Percentiles rank a stretch among this genome's conserved stretches.
Evolutionary conservation across 164 flowering plant genomes (phyloP).

Genomic region (Aristolochia californica): DNA sequence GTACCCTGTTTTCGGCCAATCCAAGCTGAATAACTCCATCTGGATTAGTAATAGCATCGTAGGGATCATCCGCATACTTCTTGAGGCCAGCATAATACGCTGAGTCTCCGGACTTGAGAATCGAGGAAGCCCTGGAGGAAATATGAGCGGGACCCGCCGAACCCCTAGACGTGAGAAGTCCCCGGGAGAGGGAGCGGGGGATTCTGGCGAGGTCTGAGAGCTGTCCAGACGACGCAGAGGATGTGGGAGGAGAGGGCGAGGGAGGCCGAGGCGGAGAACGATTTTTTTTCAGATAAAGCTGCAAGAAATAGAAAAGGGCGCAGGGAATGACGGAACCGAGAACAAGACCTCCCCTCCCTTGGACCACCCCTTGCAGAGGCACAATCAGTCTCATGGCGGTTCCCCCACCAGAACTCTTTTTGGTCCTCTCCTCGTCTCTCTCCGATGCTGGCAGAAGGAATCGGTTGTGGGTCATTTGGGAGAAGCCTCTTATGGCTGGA

Average conservation of each 20-base stretch:
- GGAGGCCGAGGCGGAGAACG: conserved; percentile 41
- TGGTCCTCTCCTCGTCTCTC: neutral
- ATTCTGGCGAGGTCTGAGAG: conserved; percentile 29
- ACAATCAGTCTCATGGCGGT: conserved; percentile 89
- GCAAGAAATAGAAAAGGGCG: conserved; percentile 86
- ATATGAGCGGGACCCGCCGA: conserved; percentile 39
- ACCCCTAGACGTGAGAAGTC: conserved; percentile 43
- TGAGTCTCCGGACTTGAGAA: conserved; percentile 34
- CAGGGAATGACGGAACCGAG: conserved; percentile 84
- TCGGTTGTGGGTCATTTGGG: conserved; percentile 30
- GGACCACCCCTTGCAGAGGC: conserved; percentile 87
- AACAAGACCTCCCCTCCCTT: conserved; percentile 79
- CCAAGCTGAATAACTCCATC: conserved; percentile 83
- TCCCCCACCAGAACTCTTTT: conserved; percentile 16
- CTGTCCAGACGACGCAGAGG: conserved; percentile 22
- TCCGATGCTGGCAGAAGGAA: conserved; percentile 2
- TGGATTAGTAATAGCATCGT: conserved; percentile 48
- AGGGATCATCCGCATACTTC: conserved; percentile 47
- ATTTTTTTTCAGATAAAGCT: conserved; percentile 54
- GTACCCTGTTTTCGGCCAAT: conserved; percentile 65
- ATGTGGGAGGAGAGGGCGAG: conserved; percentile 5
- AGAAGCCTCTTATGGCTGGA: neutral
- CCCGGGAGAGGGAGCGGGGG: conserved; percentile 45
- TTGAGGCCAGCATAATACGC: conserved; percentile 43
- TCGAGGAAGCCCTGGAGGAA: conserved; percentile 48